phyloP scores from a whole-genome alignment of 192 early-diverging fungal genomes.

The Coemansia nantahalensis region DNA sequence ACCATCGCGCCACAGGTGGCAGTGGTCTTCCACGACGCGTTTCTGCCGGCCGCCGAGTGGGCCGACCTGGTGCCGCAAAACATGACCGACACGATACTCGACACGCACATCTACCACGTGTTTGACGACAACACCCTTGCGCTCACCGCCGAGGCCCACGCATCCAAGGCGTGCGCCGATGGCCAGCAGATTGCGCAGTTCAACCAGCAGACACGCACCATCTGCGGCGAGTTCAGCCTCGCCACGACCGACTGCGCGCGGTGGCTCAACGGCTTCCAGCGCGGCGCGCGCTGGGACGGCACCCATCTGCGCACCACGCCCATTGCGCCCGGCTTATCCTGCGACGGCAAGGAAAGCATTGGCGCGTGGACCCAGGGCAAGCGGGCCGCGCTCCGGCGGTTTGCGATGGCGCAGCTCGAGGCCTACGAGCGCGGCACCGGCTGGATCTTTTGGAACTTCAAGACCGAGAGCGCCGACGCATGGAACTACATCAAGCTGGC shows the following conservation, averaged over 20 bases:
- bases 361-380: slow-evolving; percentile 44
- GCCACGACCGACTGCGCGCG: slow-evolving; percentile 71
- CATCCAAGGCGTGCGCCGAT: slow-evolving; percentile 27
- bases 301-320: slow-evolving; percentile 31
- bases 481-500: slow-evolving; percentile 55
- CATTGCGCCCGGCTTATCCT: slow-evolving; percentile 5
- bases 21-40: slow-evolving; percentile 50
- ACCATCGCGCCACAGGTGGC: slow-evolving; percentile 27
- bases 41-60: slow-evolving; percentile 45
- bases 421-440: slow-evolving; percentile 58
- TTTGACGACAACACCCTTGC: slow-evolving; percentile 40
- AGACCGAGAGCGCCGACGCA: slow-evolving; percentile 50
- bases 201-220: slow-evolving; percentile 43
- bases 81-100: slow-evolving; percentile 47
- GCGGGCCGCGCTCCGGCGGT: slow-evolving; percentile 49
- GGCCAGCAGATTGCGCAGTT: slow-evolving; percentile 36
- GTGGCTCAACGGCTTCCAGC: slow-evolving; percentile 66
- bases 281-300: slow-evolving; percentile 64
- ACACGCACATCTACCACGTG: slow-evolving; percentile 55
- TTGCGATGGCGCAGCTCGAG: slow-evolving; percentile 61
- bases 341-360: slow-evolving; percentile 26
- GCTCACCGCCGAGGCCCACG: slow-evolving; percentile 24
- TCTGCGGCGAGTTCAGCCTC: slow-evolving; percentile 72
- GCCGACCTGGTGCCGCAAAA: slow-evolving; percentile 17
- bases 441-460: slow-evolving; percentile 63